Base-by-base conservation (phyloP, 2,329 filamentous ascomycete species). In the Aspergillus persii region DNA sequence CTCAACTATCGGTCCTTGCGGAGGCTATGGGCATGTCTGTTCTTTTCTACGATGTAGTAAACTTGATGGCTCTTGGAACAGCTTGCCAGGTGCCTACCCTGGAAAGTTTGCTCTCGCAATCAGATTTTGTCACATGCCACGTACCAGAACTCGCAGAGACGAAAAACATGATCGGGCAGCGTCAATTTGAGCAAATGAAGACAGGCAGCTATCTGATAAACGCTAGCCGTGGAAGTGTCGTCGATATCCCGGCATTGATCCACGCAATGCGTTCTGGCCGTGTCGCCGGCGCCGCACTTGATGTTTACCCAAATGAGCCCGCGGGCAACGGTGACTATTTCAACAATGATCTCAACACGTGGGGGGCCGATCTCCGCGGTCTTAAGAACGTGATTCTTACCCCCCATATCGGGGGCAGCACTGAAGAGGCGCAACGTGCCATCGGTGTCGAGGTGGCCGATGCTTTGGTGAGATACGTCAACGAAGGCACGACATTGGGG, bases 11-110 rank as follows among this genome's bases (percentile, higher is more conserved):
- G 0, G 95, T 99, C 47, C 82, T 99, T 63, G 93, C 95, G 30
- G 95, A 99, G 78, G 88, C 94, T 27, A 96, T 99, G 92, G 95
- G 95, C 53, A 97, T 99, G 94, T 88, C 84, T 15, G 95, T 99
- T 70, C 93, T 98, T 69, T 99, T 97, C 83, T 98, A 96, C 77
- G 95, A 99, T 76, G 88, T 96, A 6, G 79, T 96, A 63, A 96
- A 93, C 67, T 83, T 98, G 67, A 99, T 99, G 95, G 90, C 90
- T 49, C 80, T 99, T 74, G 95, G 95, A 57, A 96, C 90, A 9
- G 87, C 94, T 33, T 87, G 84, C 66, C 95, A 98, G 75, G 90
- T 98, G 44, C 81, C 88, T 4, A 89, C 86, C 0, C 80, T 99
- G 26, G 84, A 94, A 33, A 86, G 83, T 23, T 86, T 99, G 44